A percentile compares a stretch with the other conserved stretches of the same genome.
phyloP scores from a whole-genome alignment of 352 stramenopile genomes.

The Phytophthora citricola region DNA sequence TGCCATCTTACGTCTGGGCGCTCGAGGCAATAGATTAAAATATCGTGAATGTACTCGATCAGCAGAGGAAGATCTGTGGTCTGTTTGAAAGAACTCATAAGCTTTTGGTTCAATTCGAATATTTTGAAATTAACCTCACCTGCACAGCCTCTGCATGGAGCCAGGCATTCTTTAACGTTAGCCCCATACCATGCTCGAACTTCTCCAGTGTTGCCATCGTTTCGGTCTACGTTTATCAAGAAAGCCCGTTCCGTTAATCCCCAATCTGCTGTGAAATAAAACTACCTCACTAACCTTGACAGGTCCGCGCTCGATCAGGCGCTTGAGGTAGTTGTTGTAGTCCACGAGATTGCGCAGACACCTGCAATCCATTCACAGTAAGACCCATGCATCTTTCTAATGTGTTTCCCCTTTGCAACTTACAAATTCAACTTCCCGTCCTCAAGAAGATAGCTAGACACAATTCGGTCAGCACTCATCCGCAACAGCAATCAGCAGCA shows the following conservation, averaged over 20 bases:
- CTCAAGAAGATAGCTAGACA: conserved; percentile 84
- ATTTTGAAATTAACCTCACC: conserved; percentile 28
- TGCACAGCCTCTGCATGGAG: conserved; percentile 89
- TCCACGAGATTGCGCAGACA: conserved; percentile 85
- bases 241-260: background rate
- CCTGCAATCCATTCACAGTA: conserved; percentile 29
- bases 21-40: conserved; percentile 84
- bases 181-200: conserved; percentile 90
- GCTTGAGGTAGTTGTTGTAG: conserved; percentile 84
- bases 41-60: conserved; percentile 88
- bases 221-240: conserved; percentile 44
- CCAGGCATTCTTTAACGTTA: conserved; percentile 92
- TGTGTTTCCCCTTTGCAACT: background rate
- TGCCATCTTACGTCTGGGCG: conserved; percentile 54
- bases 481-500: background rate
- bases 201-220: conserved; percentile 78
- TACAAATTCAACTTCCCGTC: conserved; percentile 93
- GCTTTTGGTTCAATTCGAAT: background rate
- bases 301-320: conserved; percentile 63
- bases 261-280: background rate
- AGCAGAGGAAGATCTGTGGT: conserved; percentile 91
- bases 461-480: background rate
- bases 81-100: conserved; percentile 31
- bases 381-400: background rate
- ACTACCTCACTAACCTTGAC: conserved; percentile 51